Conservation (phyloP, 768 basidiomycete species). For the Mrakia blollopis region DNA sequence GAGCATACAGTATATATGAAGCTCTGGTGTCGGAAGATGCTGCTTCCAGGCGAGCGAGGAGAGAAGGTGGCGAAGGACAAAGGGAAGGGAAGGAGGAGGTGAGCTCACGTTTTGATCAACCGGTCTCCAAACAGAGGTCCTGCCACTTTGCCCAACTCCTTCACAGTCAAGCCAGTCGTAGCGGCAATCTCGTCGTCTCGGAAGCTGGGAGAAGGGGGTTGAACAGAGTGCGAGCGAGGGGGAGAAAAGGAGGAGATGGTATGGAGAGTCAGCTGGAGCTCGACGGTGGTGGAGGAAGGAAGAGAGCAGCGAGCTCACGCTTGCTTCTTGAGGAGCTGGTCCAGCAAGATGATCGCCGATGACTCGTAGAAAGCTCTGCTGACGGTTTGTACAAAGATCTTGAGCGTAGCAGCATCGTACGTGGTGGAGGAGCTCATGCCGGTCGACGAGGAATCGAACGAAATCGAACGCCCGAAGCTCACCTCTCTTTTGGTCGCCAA, state of each 20-base stretch:
- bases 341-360: slow-evolving; percentile 83
- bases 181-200: slow-evolving; percentile 37
- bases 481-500: not conserved
- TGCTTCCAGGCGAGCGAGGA: not conserved
- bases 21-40: too few species aligned
- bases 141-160: slow-evolving; percentile 42
- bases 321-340: slow-evolving; percentile 84
- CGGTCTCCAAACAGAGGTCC: slow-evolving; percentile 41
- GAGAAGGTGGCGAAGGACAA: not conserved
- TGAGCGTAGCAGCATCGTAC: slow-evolving; percentile 50
- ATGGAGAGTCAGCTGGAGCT: slow-evolving; percentile 4
- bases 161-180: slow-evolving; percentile 30
- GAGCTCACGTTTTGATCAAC: slow-evolving; percentile 39
- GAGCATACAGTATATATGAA: not conserved
- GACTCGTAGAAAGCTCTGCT: slow-evolving; percentile 91
- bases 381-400: slow-evolving; percentile 86
- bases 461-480: not conserved
- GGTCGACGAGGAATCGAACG: not conserved
- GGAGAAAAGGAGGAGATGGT: too few species aligned
- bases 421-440: slow-evolving; percentile 1
- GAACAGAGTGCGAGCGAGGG: slow-evolving; percentile 54
- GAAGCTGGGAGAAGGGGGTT: slow-evolving; percentile 34
- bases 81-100: not conserved
- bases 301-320: slow-evolving; percentile 64
- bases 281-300: not conserved